Percentiles rank a stretch among this genome's conserved stretches.
These are phyloP conservation scores for Epichloe sp. DNA, from an alignment of 2,329 filamentous ascomycete species.

Conservation along the genomic window DNA sequence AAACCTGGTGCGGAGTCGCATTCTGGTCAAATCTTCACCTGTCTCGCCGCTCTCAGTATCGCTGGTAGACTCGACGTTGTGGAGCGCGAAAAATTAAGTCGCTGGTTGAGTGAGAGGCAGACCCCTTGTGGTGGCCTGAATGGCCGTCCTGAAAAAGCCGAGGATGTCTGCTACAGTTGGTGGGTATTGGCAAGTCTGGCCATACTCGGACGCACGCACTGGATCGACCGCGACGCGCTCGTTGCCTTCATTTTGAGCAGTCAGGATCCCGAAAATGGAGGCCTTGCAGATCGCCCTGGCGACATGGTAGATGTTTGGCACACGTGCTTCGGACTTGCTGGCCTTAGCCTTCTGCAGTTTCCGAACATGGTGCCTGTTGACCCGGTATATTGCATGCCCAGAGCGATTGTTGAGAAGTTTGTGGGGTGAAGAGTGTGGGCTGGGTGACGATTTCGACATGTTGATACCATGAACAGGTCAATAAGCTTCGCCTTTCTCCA, in stretches of 20 bases:
- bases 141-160: slow-evolving; percentile 84
- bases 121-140: slow-evolving; percentile 80
- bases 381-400: slow-evolving; percentile 77
- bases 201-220: slow-evolving; percentile 78
- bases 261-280: slow-evolving; percentile 74
- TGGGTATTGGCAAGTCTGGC: slow-evolving; percentile 89
- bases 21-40: slow-evolving; percentile 91
- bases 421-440: slow-evolving; percentile 20
- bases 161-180: slow-evolving; percentile 98
- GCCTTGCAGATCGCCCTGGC: slow-evolving; percentile 79
- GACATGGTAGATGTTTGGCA: slow-evolving; percentile 98
- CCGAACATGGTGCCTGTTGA: slow-evolving; percentile 70
- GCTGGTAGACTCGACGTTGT: slow-evolving; percentile 70
- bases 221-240: slow-evolving; percentile 80
- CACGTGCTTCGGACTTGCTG: slow-evolving; percentile 78
- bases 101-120: slow-evolving; percentile 90
- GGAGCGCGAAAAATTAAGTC: slow-evolving; percentile 66
- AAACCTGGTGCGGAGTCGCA: slow-evolving; percentile 87
- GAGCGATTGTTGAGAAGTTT: slow-evolving; percentile 48
- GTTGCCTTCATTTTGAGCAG: slow-evolving; percentile 72
- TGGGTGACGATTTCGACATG: not conserved
- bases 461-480: not conserved
- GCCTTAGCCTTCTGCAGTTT: slow-evolving; percentile 70
- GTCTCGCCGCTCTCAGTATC: slow-evolving; percentile 75
- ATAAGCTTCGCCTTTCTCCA: not conserved